phyloP scores from a whole-genome alignment of 495 filamentous ascomycete species.

The Gamarada debralockiae region DNA sequence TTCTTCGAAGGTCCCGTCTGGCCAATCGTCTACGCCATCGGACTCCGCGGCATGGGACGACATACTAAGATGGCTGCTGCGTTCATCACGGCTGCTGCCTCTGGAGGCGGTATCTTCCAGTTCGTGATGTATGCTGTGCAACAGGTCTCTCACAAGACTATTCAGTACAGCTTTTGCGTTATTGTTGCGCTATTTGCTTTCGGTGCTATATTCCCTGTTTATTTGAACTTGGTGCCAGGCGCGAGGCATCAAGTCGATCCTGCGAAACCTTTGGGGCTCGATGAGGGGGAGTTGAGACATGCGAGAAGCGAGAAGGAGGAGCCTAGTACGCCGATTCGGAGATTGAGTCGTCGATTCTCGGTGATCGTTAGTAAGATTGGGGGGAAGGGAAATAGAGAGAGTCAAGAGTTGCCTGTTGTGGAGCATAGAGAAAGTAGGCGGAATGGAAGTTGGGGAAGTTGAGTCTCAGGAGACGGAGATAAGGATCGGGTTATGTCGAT shows the following conservation, averaged over 20 bases:
- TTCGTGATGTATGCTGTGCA: conserved; percentile 53
- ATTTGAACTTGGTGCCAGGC: conserved; percentile 49
- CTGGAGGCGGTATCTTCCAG: conserved; percentile 63
- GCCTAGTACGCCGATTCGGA: not conserved
- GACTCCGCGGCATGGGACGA: conserved; percentile 64
- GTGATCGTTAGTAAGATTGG: conserved; percentile 11
- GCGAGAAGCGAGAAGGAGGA: not conserved
- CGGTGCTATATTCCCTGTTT: conserved; percentile 56
- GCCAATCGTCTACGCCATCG: conserved; percentile 66
- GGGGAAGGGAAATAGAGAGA: not conserved
- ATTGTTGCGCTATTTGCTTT: conserved; percentile 54
- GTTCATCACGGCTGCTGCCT: conserved; percentile 61
- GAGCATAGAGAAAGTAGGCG: conserved; percentile 14
- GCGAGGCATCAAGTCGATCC: conserved; percentile 63
- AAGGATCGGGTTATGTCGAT: no score
- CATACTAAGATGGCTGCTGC: conserved; percentile 67
- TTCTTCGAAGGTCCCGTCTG: conserved; percentile 70
- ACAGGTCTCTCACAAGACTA: conserved; percentile 27
- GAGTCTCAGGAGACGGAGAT: not conserved
- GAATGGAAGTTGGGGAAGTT: not conserved
- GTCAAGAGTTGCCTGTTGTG: conserved; percentile 12
- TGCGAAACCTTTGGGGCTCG: not conserved
- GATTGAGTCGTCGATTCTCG: conserved; percentile 13
- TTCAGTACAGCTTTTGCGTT: conserved; percentile 51
- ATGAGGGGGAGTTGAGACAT: not conserved